Base-by-base conservation (phyloP, 2,329 filamentous ascomycete genomes). In the Colletotrichum ledebouriae region DNA sequence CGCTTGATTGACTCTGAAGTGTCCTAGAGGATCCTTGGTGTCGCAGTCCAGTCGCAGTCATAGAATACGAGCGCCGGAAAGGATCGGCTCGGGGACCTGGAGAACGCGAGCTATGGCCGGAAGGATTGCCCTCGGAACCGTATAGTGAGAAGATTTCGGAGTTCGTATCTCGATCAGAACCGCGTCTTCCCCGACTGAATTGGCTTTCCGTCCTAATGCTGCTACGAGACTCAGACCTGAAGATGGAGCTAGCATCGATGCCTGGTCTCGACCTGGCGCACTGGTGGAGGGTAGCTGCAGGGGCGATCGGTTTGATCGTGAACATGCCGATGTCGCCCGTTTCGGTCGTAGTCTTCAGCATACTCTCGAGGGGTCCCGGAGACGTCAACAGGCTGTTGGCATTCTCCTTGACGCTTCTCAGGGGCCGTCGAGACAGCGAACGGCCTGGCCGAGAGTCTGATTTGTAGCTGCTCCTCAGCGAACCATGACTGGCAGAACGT, bases 311-410 rank as follows among this genome's bases (percentile, higher is more conserved):
- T 53, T 80, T 82, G 71, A 88, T 87, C 59, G 85, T 87, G 75
- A 89, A 90, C 57, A 86, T 77, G 4, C 87, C 87, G 71, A 89
- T 88, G 71, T 90, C 87, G n/a, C 88, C 88, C 9, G 87, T 89
- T 73, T 90, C 89, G 1, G 88, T 90, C 1, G 86, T 89, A 3
- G 85, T 90, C 78, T 87, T 90, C 67, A 90, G 80, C 88, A 90
- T 90, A 75, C 87, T 85, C 72, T 89, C 84, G n/a, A 90, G 78
- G 2, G 85, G 85, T 5, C 84, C 86, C 0, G 87, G 85, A 1
- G 81, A 85, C 52, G 78, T 80, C 13, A 84, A 79, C 58, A 85
- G 76, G 33, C 75, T 74, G 29, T 75, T 74, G 34, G 78, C 74
- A 63, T 83, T 83, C 63, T 84, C 80, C 57, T 81, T 80, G 66